Percentiles rank a stretch among this genome's conserved stretches.
phyloP scores from a whole-genome alignment of 768 basidiomycete genomes.

The Infundibulicybe gibba region DNA sequence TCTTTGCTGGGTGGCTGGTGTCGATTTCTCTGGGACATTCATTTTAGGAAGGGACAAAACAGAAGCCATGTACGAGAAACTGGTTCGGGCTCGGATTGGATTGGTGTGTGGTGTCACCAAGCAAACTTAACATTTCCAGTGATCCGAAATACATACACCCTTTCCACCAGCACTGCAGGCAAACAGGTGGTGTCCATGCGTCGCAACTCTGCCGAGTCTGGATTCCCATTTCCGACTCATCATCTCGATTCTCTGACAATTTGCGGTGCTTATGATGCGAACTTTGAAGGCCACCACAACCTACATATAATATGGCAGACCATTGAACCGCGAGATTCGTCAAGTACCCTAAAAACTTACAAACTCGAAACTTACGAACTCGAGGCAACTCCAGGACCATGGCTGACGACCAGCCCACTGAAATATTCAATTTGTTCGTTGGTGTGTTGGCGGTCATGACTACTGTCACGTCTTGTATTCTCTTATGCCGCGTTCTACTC shows the following conservation, averaged over 20 bases:
- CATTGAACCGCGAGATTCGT: background rate
- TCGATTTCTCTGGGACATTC: background rate
- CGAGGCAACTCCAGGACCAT: background rate
- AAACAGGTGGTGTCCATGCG: background rate
- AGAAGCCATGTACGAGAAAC: background rate
- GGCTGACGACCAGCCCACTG: background rate
- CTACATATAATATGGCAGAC: background rate
- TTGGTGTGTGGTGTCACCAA: background rate
- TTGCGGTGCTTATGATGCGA: background rate
- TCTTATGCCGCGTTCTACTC: background rate
- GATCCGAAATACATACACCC: too few species aligned
- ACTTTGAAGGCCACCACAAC: background rate
- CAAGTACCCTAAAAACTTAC: too few species aligned
- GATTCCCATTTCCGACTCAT: background rate
- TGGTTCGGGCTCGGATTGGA: background rate
- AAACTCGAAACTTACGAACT: background rate
- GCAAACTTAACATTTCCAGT: too few species aligned
- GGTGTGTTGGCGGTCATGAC: slow-evolving; percentile 6
- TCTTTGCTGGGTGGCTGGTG: background rate
- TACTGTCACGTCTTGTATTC: background rate
- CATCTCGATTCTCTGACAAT: background rate
- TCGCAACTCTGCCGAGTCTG: background rate
- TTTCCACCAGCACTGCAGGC: background rate
- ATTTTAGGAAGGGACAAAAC: background rate
- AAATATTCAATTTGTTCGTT: slow-evolving; percentile 6